A percentile compares a stretch with the other conserved stretches of the same genome.
These are phyloP conservation scores for Collybiopsis luxurians DNA, from an alignment of 768 basidiomycete species.

Conservation along the genomic window DNA sequence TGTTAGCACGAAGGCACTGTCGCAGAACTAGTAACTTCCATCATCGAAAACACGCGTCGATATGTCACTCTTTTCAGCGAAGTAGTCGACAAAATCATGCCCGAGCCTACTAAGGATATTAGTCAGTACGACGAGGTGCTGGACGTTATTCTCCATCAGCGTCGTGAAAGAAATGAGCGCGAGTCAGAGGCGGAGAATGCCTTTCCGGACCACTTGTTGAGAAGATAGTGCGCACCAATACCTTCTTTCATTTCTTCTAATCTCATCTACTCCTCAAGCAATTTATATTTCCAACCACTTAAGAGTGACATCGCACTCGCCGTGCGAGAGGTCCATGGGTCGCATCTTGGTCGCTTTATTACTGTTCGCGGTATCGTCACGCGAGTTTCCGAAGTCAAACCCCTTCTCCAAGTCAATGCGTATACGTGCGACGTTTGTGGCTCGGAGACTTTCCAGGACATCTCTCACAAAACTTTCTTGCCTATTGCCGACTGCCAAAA, in stretches of 20 bases:
- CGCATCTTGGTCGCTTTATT: slow-evolving; percentile 87
- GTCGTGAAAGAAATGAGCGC: slow-evolving; percentile 84
- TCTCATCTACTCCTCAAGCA: slow-evolving; percentile 44
- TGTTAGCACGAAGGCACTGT: slow-evolving; percentile 65
- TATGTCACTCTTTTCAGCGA: slow-evolving; percentile 88
- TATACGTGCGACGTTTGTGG: slow-evolving; percentile 99
- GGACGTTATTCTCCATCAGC: slow-evolving; percentile 93
- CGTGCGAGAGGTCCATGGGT: slow-evolving; percentile 86
- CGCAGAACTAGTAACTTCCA: slow-evolving; percentile 74
- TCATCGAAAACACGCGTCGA: slow-evolving; percentile 82
- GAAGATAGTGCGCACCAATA: slow-evolving; percentile 80
- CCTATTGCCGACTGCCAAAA: slow-evolving; percentile 91
- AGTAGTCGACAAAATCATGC: slow-evolving; percentile 88
- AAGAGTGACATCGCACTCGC: slow-evolving; percentile 75
- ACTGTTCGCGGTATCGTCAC: slow-evolving; percentile 98
- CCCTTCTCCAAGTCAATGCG: slow-evolving; percentile 93
- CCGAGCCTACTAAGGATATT: slow-evolving; percentile 85
- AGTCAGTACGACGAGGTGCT: slow-evolving; percentile 92
- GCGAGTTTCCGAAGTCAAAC: slow-evolving; percentile 98
- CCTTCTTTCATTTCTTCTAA: slow-evolving; percentile 10
- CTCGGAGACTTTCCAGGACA: slow-evolving; percentile 98
- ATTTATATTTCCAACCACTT: slow-evolving; percentile 91
- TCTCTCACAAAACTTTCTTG: slow-evolving; percentile 85
- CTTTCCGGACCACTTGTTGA: slow-evolving; percentile 88
- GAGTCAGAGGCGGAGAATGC: slow-evolving; percentile 68